Conservation (phyloP, 352 stramenopile genomes). For the Blastocystis sp. region DNA sequence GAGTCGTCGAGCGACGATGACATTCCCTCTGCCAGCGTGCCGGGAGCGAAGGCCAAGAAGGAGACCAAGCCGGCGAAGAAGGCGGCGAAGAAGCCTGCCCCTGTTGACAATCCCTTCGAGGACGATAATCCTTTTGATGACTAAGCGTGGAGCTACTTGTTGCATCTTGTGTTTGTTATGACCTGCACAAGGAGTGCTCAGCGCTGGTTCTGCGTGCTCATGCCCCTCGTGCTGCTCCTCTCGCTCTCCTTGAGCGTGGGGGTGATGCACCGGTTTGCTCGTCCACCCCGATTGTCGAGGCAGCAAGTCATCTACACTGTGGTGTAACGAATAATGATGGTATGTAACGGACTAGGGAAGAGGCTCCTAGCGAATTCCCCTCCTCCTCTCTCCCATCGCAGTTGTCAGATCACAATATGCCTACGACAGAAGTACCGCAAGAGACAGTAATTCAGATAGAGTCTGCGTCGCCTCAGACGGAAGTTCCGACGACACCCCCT, state of each 20-base stretch:
- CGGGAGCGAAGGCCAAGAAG: conserved; percentile 23
- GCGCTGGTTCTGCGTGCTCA: background rate
- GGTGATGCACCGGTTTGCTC: background rate
- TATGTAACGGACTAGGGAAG: too few species aligned
- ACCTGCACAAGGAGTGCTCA: background rate
- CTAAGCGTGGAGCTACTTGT: conserved; percentile 16
- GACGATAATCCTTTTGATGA: conserved; percentile 67
- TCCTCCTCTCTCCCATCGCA: too few species aligned
- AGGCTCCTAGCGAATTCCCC: too few species aligned
- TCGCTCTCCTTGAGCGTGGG: background rate
- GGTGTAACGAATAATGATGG: too few species aligned
- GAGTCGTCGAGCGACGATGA: conserved; percentile 51
- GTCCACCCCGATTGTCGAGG: background rate
- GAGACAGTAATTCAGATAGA: too few species aligned
- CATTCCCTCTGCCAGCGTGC: conserved; percentile 45
- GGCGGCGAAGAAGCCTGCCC: background rate
- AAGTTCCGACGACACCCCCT: too few species aligned
- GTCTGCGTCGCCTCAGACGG: too few species aligned
- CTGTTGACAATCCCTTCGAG: conserved; percentile 60
- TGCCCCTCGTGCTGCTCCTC: background rate
- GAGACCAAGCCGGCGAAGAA: background rate
- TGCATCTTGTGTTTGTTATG: background rate
- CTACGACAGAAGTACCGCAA: too few species aligned
- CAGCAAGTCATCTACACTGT: too few species aligned
- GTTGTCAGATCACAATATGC: too few species aligned